Evolutionary conservation across 2,329 filamentous ascomycete genomes (phyloP), one percentile per base, ranked within the genome.

Genomic region (Ceratocystis ficicola): DNA sequence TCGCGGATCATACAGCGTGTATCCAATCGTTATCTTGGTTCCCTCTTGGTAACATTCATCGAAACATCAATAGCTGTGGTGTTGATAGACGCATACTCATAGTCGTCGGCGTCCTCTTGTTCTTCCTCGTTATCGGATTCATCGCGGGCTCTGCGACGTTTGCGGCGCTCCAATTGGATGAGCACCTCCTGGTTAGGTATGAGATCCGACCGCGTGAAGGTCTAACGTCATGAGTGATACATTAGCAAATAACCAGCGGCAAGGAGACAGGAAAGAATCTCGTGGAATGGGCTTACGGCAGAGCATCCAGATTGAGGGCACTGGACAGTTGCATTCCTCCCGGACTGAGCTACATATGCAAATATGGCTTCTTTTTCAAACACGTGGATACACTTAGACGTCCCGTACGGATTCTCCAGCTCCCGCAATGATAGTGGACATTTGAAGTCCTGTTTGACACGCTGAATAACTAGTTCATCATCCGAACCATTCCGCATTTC

Each of bases 321-420:
- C 28, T 62, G 20, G 5, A 68, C 67, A 32, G 55, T 17, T 25
- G 28, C 25, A 41, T 65, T 22, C 12, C 65, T 36, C 4, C 87
- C 87, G 1, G 81, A 75, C 66, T 85, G 80, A 0, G 87, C 72
- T 78, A 86, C 55, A 68, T 77, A 77, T n/a, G 83, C 80, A 28
- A 82, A 66, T 48, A 92, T 86, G 0, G 83, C 83, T 1, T 73
- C 71, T 73, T 83, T 86, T 72, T 92, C 86, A 72, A 89, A 92
- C 0, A 82, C 85, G 73, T 92, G 88, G 65, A 82, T 84, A 76
- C 88, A 92, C 69, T 83, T 82, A 15, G 72, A 76, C 70, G 83
- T 88, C 65, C 82, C 88, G 71, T 83, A 84, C 0, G 88, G 88
- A 64, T 89, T 80, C 52, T 77, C 76, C 76, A 90, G 85, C 57